Conservation (phyloP, 2,329 filamentous ascomycete genomes). For the Lizonia empirigonia region DNA sequence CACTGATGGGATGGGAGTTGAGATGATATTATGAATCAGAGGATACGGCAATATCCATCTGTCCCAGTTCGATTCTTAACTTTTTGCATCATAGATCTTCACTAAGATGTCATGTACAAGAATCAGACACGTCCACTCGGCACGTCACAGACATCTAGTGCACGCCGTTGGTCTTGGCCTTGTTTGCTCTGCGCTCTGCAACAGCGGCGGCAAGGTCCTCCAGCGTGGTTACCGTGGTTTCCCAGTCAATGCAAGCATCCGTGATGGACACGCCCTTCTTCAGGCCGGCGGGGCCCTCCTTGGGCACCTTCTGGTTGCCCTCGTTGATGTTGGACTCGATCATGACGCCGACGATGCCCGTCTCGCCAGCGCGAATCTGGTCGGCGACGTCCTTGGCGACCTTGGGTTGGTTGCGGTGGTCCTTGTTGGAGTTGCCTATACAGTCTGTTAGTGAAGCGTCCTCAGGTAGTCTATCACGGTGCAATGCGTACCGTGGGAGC, state of each 20-base stretch:
- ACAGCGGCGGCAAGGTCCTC: slow-evolving; percentile 87
- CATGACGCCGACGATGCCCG: slow-evolving; percentile 93
- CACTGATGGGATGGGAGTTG: neutral
- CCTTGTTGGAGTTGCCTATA: slow-evolving; percentile 90
- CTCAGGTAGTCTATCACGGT: too few relatives aligned
- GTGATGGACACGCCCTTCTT: slow-evolving; percentile 94
- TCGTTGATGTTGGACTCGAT: slow-evolving; percentile 98
- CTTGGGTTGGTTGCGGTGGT: slow-evolving; percentile 96
- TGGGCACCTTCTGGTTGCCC: slow-evolving; percentile 75
- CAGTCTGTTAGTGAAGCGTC: too few relatives aligned
- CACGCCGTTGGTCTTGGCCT: slow-evolving; percentile 32
- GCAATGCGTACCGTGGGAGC: slow-evolving; percentile 88
- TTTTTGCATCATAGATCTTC: slow-evolving; percentile 2
- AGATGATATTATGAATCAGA: neutral
- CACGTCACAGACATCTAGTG: slow-evolving; percentile 21
- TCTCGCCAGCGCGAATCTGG: slow-evolving; percentile 86
- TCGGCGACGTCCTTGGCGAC: slow-evolving; percentile 82
- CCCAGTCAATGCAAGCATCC: slow-evolving; percentile 95
- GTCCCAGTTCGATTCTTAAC: neutral
- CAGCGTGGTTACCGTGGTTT: slow-evolving; percentile 78
- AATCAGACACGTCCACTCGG: neutral
- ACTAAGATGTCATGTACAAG: slow-evolving; percentile 13
- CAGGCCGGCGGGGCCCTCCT: slow-evolving; percentile 76
- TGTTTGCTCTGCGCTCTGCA: slow-evolving; percentile 68
- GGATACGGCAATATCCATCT: neutral